Base-by-base conservation (phyloP, 2,329 filamentous ascomycete genomes). In the Aspergillus ibericus region DNA sequence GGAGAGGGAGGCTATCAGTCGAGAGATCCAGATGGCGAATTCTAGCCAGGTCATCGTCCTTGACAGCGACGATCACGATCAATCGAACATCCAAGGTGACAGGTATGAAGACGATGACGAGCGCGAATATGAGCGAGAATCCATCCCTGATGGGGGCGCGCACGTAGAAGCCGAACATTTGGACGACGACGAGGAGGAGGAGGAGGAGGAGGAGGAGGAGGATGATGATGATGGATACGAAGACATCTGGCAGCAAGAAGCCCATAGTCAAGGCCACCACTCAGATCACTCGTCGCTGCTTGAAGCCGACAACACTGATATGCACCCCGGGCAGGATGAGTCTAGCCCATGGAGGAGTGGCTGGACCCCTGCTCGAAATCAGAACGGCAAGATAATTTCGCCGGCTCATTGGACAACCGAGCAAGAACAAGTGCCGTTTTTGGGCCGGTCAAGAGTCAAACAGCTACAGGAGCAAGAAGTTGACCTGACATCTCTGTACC, bases 241-340 rank as follows among this genome's bases (percentile, higher is more conserved):
- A 52, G 79, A 81, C 54, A 80, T 81, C 27, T 81, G 79, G 79
- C 78, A 81, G 61, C 73, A 76, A 62, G 75, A 79, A 63, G 75
- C 76, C 40, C 68, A 70, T n/a, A 72, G 77, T 50, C 69, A 74
- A 42, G 74, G 70, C 42, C 65, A 71, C 18, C 62, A 68, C 10
- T 71, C 71, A 12, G 66, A 71, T 55, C 66, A 62, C 29, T 68
- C 66, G 15, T 63, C 65, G 32, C 55, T 62, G 50, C 51, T 58
- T 38, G 53, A 64, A 48, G 50, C 59, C 16, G 59, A 60, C n/a
- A 60, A 63, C 15, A 61, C 71, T 44, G 63, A 68, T 25, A 62
- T 59, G 13, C 61, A 62, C 13, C 55, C 66, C 53, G 65, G 65
- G 25, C 59, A 53, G 36, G 25, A 68, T 38, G 63, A 67, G 25